A percentile compares a stretch with the other conserved stretches of the same genome.
These are phyloP conservation scores for Scheffersomyces insectosa DNA, from an alignment of 1,139 yeast genomes.

Conservation along the genomic window DNA sequence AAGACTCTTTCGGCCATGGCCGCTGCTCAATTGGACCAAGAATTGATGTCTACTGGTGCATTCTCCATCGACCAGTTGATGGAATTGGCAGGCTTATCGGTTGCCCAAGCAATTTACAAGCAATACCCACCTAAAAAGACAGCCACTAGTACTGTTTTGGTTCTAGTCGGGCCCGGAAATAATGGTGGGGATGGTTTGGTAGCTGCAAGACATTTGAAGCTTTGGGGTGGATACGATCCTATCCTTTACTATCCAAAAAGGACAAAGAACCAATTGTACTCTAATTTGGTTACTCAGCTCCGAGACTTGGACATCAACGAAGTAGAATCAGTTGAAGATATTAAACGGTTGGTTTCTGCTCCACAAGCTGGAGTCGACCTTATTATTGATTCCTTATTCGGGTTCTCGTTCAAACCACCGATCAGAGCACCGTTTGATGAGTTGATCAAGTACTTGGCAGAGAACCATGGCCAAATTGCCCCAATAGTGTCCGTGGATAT, in stretches of 20 bases:
- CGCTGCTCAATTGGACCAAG: conserved; percentile 81
- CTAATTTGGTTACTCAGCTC: conserved; percentile 57
- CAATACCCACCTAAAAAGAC: conserved; percentile 56
- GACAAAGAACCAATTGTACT: conserved; percentile 42
- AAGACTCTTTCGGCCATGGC: conserved; percentile 55
- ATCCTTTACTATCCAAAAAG: conserved; percentile 67
- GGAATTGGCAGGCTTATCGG: conserved; percentile 96
- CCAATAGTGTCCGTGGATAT: conserved; percentile 84
- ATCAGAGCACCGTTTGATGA: conserved; percentile 75
- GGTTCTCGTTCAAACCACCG: conserved; percentile 91
- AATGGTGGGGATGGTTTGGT: conserved; percentile 97
- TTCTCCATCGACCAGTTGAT: conserved; percentile 91
- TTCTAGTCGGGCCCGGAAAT: conserved; percentile 92
- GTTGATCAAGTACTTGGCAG: conserved; percentile 50
- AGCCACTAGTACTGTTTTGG: conserved; percentile 47
- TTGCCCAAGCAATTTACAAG: conserved; percentile 79
- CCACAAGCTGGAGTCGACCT: conserved; percentile 14
- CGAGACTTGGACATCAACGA: conserved; percentile 53
- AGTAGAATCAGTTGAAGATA: conserved; percentile 36
- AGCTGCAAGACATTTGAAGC: conserved; percentile 84
- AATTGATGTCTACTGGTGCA: conserved; percentile 81
- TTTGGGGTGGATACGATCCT: conserved; percentile 75
- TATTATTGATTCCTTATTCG: conserved; percentile 83
- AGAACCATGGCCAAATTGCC: conserved; percentile 29
- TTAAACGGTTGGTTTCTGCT: conserved; percentile 26